Conservation (phyloP, 2,329 filamentous ascomycete species). For the Alternaria triticina region DNA sequence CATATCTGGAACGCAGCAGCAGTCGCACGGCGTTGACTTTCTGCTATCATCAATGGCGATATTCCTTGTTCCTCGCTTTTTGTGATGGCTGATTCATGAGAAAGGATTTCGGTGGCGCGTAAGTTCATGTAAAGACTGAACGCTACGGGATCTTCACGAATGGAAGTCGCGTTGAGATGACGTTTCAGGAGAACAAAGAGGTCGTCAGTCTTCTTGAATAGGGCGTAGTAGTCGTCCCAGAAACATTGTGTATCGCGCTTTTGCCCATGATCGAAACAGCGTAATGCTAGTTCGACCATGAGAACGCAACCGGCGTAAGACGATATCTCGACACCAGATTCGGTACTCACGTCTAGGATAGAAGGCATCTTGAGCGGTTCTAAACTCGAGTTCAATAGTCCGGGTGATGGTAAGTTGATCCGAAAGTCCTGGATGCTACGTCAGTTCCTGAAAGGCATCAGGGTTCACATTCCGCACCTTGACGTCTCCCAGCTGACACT, state of each 20-base stretch:
- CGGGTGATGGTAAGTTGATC: not conserved
- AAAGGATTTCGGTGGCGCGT: not conserved
- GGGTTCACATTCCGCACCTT: not conserved
- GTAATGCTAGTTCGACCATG: not conserved
- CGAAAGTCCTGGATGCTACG: not conserved
- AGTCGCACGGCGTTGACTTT: not conserved
- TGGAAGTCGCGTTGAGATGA: not conserved
- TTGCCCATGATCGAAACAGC: slow-evolving; percentile 1
- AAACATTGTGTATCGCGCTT: not conserved
- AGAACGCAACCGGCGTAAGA: not conserved
- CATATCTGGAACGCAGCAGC: not conserved
- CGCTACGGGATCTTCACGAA: not conserved
- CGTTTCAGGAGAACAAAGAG: not conserved
- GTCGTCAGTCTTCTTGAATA: not conserved
- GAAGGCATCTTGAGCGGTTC: not conserved
- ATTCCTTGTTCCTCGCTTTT: not conserved
- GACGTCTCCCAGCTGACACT: not conserved
- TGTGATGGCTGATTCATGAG: not conserved
- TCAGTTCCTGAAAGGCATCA: not conserved
- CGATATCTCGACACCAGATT: not conserved
- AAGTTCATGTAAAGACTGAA: slow-evolving; percentile 1
- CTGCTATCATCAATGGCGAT: not conserved
- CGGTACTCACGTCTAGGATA: not conserved
- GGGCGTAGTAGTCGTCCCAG: not conserved
- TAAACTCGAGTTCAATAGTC: not conserved